Conservation (phyloP, 257 asterid species). For the Solanum chiquidenum region DNA sequence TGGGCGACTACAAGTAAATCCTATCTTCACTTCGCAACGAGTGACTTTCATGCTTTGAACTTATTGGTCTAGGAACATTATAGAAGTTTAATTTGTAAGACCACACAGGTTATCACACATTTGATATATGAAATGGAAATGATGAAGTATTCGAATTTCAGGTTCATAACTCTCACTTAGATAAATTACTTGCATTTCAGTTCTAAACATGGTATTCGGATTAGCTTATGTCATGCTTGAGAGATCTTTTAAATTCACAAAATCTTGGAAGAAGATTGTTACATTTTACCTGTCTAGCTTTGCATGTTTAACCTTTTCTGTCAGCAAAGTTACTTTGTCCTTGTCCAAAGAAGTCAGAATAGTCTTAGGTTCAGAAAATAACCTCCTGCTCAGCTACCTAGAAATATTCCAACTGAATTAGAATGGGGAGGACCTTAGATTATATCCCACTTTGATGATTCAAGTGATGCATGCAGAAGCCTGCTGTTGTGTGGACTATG, state of each 20-base stretch:
- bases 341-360: neutral
- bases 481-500: neutral
- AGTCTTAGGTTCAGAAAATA: neutral
- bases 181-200: neutral
- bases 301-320: neutral
- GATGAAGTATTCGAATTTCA: no score
- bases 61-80: neutral
- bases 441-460: neutral
- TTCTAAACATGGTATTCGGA: neutral
- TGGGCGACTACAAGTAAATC: slow-evolving; percentile 85
- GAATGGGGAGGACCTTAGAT: neutral
- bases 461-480: neutral
- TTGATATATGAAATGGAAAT: neutral
- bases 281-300: neutral
- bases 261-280: neutral
- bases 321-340: neutral
- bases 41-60: neutral
- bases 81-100: neutral
- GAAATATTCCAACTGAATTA: neutral
- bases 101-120: neutral
- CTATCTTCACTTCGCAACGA: neutral
- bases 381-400: neutral
- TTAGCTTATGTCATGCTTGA: neutral
- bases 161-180: no score
- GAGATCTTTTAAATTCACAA: neutral